Evolutionary conservation across 2,329 filamentous ascomycete genomes (phyloP), one percentile per base, ranked within the genome.

Genomic region (Thielaviopsis populi): DNA sequence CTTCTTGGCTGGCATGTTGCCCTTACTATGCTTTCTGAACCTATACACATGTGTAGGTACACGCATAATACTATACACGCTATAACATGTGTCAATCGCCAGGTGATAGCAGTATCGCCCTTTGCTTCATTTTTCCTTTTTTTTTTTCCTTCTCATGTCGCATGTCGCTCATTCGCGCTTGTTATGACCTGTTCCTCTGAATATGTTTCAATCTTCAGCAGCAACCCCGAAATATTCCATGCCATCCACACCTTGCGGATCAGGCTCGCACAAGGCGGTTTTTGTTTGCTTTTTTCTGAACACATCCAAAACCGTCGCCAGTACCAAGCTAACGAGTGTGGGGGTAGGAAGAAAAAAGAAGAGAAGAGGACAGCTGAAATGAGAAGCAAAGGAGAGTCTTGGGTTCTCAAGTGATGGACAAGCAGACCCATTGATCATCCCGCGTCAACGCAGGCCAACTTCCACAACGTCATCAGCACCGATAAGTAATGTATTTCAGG

Each of bases 211-310:
- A 56, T 56, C 53, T 56, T 8, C 27, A 37, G 24, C 53, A 27
- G 53, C 53, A 56, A 37, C 53, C 53, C 53, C 53, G 53, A 56
- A 3, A 37, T 56, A 30, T 56, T 33, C 53, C 53, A 56, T 56
- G 53, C 53, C 24, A 22, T n/a, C 46, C 24, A 22, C 27, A 56
- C 53, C 17, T 19, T 56, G 24, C 53, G 8, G 53, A 56, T 56
- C 53, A 46, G 42, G 1, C 42, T 19, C 42, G 37, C 30, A 30
- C 53, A 19, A 56, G 53, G 27, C 24, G 27, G 6, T 7, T 56
- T 27, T 50, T 50, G 24, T 50, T 22, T 50, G 6, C 1, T 56
- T 27, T 50, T 50, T 50, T 50, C 46, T 50, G 46, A 50, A 27
- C 46, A 50, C 46, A 50, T 50, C 19, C 19, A 50, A 50, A 50